Base-by-base conservation (phyloP, 2,329 filamentous ascomycete species). In the Pestalotiopsis sp. region DNA sequence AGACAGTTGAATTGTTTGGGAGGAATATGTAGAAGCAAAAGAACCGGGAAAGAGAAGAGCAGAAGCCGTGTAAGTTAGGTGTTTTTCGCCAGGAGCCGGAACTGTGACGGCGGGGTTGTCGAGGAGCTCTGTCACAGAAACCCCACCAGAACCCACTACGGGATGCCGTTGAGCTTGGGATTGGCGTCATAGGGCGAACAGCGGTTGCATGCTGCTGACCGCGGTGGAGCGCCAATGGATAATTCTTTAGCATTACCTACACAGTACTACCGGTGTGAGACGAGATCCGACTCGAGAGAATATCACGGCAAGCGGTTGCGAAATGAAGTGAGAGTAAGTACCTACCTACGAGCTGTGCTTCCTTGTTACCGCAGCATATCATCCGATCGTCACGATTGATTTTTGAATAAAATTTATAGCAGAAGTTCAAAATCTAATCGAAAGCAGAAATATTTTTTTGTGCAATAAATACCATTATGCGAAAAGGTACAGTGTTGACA, bases 11-110 rank as follows among this genome's bases (percentile, higher is more conserved):
- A 52, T 52, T 52, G 44, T 11, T n/a, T 52, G 44, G 17, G 17
- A 58, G 2, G 22, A 26, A 58, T 35, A 35, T 58, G 56, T 26
- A 24, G 20, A 63, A 20, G 20, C 24, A 20, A 39, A 61, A 61
- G 58, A 61, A 20, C 17, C 26, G 35, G 58, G 35, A 39, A 61
- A 39, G 26, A 39, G 17, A 61, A 39, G 44, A 52, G 30, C 24
- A 38, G 40, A 65, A 38, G 44, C 52, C 30, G 63, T 65, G 52
- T 35, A 35, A 35, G n/a, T 20, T 61, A 20, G 35, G 30, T 40
- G 59, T 13, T 39, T 44, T 59, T 66, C 64, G 64, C 64, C 64
- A 66, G 64, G 64, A 66, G 40, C 64, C 64, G 64, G 64, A 66
- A 66, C 30, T 14, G n/a, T n/a, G 9, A 40, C 35, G 55, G 52